Evolutionary conservation across 148 eudicot species (phyloP).

Genomic region (Pouteria glomerata): DNA sequence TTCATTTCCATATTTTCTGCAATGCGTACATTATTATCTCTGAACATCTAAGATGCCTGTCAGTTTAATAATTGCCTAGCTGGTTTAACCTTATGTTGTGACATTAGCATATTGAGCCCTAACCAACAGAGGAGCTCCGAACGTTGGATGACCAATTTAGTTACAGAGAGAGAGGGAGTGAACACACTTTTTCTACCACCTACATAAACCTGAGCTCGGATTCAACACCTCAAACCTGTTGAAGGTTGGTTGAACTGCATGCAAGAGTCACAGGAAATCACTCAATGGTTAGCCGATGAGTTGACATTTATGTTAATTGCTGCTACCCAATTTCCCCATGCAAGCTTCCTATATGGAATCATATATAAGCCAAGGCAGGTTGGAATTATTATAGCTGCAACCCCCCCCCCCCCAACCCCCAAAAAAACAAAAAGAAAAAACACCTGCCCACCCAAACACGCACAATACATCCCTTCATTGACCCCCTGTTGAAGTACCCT

Average conservation of each 20-base stretch:
- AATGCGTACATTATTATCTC: background rate
- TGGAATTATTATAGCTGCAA: no score
- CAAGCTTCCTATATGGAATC: no score
- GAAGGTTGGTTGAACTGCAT: background rate
- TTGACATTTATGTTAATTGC: no score
- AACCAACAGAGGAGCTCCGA: background rate
- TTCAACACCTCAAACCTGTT: background rate
- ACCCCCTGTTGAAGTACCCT: no score
- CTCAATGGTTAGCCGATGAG: no score
- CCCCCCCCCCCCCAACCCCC: no score
- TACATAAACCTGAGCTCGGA: background rate
- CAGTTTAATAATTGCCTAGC: background rate
- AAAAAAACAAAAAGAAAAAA: no score
- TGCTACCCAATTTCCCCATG: no score
- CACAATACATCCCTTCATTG: no score
- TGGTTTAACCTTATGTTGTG: background rate
- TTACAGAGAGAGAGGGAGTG: background rate
- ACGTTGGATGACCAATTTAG: background rate
- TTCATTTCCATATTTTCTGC: background rate
- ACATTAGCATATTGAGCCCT: background rate
- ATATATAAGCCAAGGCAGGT: no score
- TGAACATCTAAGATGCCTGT: background rate
- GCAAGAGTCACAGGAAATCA: no score
- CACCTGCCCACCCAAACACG: no score
- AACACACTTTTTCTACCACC: background rate